These are phyloP conservation scores for Anisodus tanguticus DNA, from an alignment of 257 asterid genomes.

Conservation along the genomic window DNA sequence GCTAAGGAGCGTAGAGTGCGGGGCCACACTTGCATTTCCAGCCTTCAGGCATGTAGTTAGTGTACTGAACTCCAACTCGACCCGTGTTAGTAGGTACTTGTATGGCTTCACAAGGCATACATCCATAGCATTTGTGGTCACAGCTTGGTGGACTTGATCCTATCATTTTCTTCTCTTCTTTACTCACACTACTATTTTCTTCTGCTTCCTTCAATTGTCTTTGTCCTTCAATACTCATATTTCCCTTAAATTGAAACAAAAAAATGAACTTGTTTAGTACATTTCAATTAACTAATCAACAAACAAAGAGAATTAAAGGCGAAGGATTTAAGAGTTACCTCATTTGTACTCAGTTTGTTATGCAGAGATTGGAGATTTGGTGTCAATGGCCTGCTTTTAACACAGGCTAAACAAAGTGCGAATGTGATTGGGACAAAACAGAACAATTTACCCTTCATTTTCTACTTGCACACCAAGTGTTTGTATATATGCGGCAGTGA, in stretches of 20 bases:
- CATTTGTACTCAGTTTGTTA: constrained; percentile 31
- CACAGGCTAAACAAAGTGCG: constrained; percentile 45
- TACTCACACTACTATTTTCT: constrained; percentile 11
- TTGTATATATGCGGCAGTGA: constrained; percentile 13
- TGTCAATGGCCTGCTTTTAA: constrained; percentile 45
- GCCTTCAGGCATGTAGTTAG: constrained; percentile 91
- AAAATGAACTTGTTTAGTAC: background rate
- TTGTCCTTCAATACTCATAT: background rate
- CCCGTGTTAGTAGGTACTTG: constrained; percentile 73
- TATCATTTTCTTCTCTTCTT: constrained; percentile 43
- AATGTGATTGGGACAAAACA: constrained; percentile 39
- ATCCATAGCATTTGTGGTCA: constrained; percentile 81
- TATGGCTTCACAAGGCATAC: constrained; percentile 85
- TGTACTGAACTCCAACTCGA: constrained; percentile 59
- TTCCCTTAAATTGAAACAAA: background rate
- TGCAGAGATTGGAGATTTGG: constrained; percentile 36
- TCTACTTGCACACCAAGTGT: background rate
- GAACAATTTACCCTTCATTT: constrained; percentile 46
- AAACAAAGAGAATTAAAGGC: too few species aligned
- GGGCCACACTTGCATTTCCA: constrained; percentile 99
- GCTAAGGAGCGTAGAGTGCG: constrained; percentile 63
- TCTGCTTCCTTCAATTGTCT: background rate
- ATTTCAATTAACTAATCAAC: background rate
- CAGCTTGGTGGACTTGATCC: constrained; percentile 91
- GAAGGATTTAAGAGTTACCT: constrained; percentile 39